Percentiles rank a stretch among this genome's conserved stretches.
These are phyloP conservation scores for Solanum commersonii DNA, from an alignment of 257 asterid genomes.

Conservation along the genomic window DNA sequence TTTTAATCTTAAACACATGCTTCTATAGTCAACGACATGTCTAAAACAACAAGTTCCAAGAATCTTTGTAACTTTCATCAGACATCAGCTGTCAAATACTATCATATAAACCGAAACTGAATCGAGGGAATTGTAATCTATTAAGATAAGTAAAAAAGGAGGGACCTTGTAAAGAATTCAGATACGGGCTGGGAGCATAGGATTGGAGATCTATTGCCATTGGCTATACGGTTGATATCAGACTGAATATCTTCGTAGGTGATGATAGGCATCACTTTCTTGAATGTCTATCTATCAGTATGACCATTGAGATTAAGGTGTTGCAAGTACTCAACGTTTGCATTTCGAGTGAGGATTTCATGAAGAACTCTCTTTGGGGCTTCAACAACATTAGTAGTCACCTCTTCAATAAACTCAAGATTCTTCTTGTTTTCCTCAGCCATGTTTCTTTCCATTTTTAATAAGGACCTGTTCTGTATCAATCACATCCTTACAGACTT, in stretches of 20 bases:
- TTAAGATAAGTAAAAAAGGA: background rate
- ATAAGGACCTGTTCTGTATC: no score
- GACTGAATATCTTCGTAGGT: no score
- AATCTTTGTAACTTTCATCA: background rate
- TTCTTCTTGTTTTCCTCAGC: no score
- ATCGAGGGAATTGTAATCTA: background rate
- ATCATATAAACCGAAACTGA: background rate
- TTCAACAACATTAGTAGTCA: no score
- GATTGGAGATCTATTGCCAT: no score
- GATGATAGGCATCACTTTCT: no score
- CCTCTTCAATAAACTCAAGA: no score
- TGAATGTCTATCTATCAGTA: no score
- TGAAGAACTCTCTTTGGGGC: background rate
- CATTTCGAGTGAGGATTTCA: background rate
- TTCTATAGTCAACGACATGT: background rate
- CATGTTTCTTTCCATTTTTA: no score
- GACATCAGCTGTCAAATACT: background rate
- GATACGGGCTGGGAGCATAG: background rate
- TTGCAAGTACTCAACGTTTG: no score
- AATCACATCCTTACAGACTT: no score
- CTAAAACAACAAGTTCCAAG: background rate
- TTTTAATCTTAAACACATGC: background rate
- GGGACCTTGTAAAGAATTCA: conserved; percentile 24
- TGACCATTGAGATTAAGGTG: background rate
- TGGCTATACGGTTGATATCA: no score